phyloP scores from a whole-genome alignment of 768 basidiomycete genomes.

The Polyporus arcularius region DNA sequence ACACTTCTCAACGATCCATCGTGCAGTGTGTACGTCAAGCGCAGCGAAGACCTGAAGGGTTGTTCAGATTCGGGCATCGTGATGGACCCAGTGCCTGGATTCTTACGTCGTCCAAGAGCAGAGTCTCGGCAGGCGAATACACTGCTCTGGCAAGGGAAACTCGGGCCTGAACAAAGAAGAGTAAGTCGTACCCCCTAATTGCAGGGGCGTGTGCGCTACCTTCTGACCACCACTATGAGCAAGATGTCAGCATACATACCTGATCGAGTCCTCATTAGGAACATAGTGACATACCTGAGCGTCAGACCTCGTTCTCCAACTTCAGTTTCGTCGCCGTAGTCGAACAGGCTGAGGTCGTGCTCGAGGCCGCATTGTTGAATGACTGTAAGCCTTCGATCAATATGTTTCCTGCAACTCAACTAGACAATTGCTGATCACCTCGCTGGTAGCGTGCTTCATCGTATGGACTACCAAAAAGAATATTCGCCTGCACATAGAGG shows the following conservation, averaged over 20 bases:
- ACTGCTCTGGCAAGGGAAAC: conserved; percentile 44
- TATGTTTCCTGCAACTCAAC: no score
- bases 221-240: conserved; percentile 44
- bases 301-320: conserved; percentile 59
- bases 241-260: not conserved
- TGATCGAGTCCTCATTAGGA: no score
- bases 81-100: not conserved
- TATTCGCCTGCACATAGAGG: conserved; percentile 24
- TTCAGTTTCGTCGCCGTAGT: conserved; percentile 53
- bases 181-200: not conserved
- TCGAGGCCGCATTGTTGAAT: conserved; percentile 39
- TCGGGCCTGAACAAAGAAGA: conserved; percentile 31
- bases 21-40: conserved; percentile 50
- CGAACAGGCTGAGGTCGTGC: conserved; percentile 45
- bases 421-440: conserved; percentile 4
- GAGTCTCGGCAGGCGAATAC: conserved; percentile 37
- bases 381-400: conserved; percentile 22
- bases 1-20: conserved; percentile 48
- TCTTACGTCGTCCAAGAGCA: conserved; percentile 42
- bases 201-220: conserved; percentile 15
- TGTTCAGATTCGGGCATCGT: not conserved
- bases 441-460: conserved; percentile 31
- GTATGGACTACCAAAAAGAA: conserved; percentile 30
- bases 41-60: conserved; percentile 40
- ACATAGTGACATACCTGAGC: conserved; percentile 35